Evolutionary conservation across 768 basidiomycete species (phyloP), one percentile per base, ranked within the genome.

Genomic region (Sistotremastrum suecicum): DNA sequence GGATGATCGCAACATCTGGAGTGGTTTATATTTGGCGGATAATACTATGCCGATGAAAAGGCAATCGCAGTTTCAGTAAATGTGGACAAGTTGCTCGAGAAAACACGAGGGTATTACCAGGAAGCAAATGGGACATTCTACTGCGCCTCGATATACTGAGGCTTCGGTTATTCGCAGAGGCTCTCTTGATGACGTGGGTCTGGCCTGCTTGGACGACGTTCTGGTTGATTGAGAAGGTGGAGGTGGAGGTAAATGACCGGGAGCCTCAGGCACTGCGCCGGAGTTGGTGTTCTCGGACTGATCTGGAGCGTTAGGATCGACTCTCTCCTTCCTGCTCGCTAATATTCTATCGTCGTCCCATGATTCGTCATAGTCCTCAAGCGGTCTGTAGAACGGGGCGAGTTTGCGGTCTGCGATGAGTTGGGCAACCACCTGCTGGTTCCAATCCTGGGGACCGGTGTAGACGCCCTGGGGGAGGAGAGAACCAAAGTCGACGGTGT

Each of bases 81-180:
- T 40, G 34, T 20, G 44, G 40, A 11, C 39, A 32, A 33, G 43
- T 30, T 56, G 39, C 56, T 57, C 41, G 48, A 49, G 47, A 44
- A 31, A 45, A 47, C 20, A 20, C 20, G 20, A 20, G 20, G 46
- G 48, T 76, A 82, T 59, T 55, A 87, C 94, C 63, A 98, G 71
- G 66, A 98, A 97, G 66, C 92, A 99, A 50, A 99, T 95, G 28
- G 95, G 95, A 68, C 95, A 99, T 60, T 99, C 95, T 11, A 81
- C 70, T 11, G 91, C 88, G 31, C 79, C 79, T 50, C 76, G 67
- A 64, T 94, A 97, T 34, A 92, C 69, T 49, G 78, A 74, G 37
- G 81, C 86, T 58, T 92, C 90, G 46, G 80, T 74, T 51, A 53
- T 60, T 51, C 74, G 79, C 5, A 67, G 64, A 12, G 75, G 71